These are phyloP conservation scores for Brettanomyces nanus DNA, from an alignment of 805 yeast species.

Conservation along the genomic window DNA sequence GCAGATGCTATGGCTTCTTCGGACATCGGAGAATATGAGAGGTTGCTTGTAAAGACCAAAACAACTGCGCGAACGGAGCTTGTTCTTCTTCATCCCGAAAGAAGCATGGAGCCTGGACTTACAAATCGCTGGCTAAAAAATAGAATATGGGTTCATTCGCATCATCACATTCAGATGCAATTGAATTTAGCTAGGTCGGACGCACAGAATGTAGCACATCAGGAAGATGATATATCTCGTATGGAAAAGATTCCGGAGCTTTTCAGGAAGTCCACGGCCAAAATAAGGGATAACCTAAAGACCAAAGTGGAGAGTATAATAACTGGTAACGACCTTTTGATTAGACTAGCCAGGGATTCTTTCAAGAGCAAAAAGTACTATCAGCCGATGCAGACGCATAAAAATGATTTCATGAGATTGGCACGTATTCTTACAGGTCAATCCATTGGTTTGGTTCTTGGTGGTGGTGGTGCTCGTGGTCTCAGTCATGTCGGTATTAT, in stretches of 20 bases:
- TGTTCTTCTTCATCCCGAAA: constrained; percentile 75
- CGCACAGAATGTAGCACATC: not conserved
- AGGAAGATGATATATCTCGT: constrained; percentile 8
- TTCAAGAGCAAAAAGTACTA: constrained; percentile 20
- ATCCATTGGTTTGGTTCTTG: constrained; percentile 88
- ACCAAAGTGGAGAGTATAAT: constrained; percentile 20
- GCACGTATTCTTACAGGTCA: constrained; percentile 89
- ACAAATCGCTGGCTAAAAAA: constrained; percentile 79
- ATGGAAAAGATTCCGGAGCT: constrained; percentile 13
- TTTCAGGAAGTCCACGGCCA: constrained; percentile 18
- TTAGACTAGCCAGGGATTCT: constrained; percentile 20
- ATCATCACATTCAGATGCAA: constrained; percentile 80
- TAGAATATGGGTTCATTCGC: constrained; percentile 86
- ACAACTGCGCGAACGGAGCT: constrained; percentile 86
- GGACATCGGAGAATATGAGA: constrained; percentile 78
- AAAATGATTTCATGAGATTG: constrained; percentile 80
- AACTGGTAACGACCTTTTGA: constrained; percentile 21
- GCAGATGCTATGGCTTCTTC: constrained; percentile 78
- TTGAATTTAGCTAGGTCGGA: constrained; percentile 7
- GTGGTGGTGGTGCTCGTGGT: constrained; percentile 98
- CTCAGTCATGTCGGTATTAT: constrained; percentile 86
- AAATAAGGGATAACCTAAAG: constrained; percentile 18
- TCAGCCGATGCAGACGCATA: constrained; percentile 44
- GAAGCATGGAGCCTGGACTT: constrained; percentile 75
- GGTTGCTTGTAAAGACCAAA: constrained; percentile 60